phyloP scores from a whole-genome alignment of 2,329 filamentous ascomycete genomes.

The Cordyceps militaris region DNA sequence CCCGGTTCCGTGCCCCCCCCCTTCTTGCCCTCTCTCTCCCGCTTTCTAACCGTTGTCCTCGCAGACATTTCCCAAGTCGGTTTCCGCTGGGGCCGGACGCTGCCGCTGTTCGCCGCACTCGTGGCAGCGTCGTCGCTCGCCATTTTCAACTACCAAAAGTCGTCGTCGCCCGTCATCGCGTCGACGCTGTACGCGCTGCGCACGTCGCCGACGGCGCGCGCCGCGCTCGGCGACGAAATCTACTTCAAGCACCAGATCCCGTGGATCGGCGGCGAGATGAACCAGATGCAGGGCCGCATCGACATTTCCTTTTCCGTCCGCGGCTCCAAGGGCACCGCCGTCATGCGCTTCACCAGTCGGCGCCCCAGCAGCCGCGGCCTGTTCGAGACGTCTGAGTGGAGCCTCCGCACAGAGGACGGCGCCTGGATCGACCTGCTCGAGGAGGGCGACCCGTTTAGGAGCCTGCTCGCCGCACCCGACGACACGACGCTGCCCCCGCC shows the following conservation, averaged over 20 bases:
- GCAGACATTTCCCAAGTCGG: slow-evolving; percentile 35
- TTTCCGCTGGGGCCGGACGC: slow-evolving; percentile 61
- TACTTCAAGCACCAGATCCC: slow-evolving; percentile 74
- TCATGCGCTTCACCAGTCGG: slow-evolving; percentile 74
- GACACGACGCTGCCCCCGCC: slow-evolving; percentile 21
- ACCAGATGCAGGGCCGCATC: slow-evolving; percentile 87
- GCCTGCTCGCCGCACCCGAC: slow-evolving; percentile 37
- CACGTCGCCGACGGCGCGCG: slow-evolving; percentile 67
- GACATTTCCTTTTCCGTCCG: slow-evolving; percentile 82
- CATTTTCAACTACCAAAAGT: slow-evolving; percentile 99
- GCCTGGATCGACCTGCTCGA: slow-evolving; percentile 65
- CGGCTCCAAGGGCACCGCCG: slow-evolving; percentile 62
- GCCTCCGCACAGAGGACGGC: slow-evolving; percentile 60
- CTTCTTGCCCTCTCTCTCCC: background rate
- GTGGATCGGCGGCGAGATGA: slow-evolving; percentile 82
- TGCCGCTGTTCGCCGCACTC: slow-evolving; percentile 72
- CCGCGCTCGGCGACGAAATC: slow-evolving; percentile 77
- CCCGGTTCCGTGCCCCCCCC: slow-evolving; percentile 39
- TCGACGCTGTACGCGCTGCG: slow-evolving; percentile 88
- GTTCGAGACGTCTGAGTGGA: slow-evolving; percentile 92
- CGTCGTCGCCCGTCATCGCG: slow-evolving; percentile 76
- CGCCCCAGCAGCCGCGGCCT: slow-evolving; percentile 52
- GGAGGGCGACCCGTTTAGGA: slow-evolving; percentile 61
- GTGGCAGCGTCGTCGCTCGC: slow-evolving; percentile 67
- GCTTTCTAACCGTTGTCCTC: slow-evolving; percentile 6